Evolutionary conservation across 2,329 filamentous ascomycete genomes (phyloP), one percentile per base, ranked within the genome.

Genomic region (Gnomoniopsis sp.): DNA sequence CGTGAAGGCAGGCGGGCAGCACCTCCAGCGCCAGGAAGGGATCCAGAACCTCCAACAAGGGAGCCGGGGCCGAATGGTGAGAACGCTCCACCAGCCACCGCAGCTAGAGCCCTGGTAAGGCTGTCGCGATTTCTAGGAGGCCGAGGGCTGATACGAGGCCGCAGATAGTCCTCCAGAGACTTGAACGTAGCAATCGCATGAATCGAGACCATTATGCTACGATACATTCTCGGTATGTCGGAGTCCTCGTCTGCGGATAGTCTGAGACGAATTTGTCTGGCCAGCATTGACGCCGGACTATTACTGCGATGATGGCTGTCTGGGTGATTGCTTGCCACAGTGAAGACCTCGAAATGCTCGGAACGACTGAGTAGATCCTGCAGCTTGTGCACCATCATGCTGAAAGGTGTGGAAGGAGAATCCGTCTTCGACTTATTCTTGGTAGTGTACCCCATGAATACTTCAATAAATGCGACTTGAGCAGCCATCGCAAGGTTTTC

Each of bases 121-220:
- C 87, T 85, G 55, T 85, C 82, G 14, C 75, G 70, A 78, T 88
- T 70, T 47, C 87, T 82, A 14, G 89, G 85, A 19, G 60, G 60
- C 4, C 60, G 49, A 49, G 60, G 60, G 67, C 82, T 91, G 60
- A 99, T 96, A 61, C 93, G 85, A 8, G 95, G 95, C 41, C 95
- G 88, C 47, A 99, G 80, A 71, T 98, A 99, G 70, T 99, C 95
- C 69, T 98, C 95, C 23, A 99, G 77, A 0, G 93, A 90, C 72
- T 97, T 98, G 78, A 99, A 98, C 0, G 93, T 98, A 2, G 95
- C 93, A 68, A 99, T 98, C 17, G 95, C 95, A 71, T 99, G 95
- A 58, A 99, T 99, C 0, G 92, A 96, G 1, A 99, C 95, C 89
- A 97, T 97, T 63, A 99, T 96, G 65, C 93, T 96, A 22, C 90